These are phyloP conservation scores for Bipolaris gigantea DNA, from an alignment of 2,329 filamentous ascomycete species.

Conservation along the genomic window DNA sequence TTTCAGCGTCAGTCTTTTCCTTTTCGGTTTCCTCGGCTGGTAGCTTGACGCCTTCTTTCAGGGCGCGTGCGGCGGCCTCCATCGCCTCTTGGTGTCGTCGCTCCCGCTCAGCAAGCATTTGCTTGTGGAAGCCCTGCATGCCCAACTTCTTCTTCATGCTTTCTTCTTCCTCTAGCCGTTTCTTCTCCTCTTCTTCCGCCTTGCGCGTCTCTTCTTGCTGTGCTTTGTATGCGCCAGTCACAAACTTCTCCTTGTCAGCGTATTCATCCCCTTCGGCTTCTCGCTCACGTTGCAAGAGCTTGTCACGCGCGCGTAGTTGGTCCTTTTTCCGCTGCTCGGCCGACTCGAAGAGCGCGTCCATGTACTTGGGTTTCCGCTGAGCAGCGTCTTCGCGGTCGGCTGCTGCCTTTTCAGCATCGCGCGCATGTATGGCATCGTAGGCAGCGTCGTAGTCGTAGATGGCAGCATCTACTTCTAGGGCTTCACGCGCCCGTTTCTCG, in stretches of 20 bases:
- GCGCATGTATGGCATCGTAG: slow-evolving; percentile 72
- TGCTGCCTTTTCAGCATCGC: slow-evolving; percentile 58
- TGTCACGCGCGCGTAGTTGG: slow-evolving; percentile 76
- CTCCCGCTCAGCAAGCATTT: slow-evolving; percentile 71
- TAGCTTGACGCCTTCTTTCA: slow-evolving; percentile 38
- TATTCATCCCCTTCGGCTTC: slow-evolving; percentile 81
- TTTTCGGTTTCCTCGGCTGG: slow-evolving; percentile 38
- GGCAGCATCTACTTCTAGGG: slow-evolving; percentile 67
- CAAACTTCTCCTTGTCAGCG: slow-evolving; percentile 82
- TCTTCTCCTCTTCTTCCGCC: slow-evolving; percentile 71
- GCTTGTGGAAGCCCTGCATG: slow-evolving; percentile 78
- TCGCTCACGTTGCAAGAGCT: slow-evolving; percentile 74
- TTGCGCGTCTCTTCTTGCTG: slow-evolving; percentile 75
- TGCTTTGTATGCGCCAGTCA: slow-evolving; percentile 78
- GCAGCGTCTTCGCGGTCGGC: slow-evolving; percentile 57
- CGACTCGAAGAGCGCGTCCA: slow-evolving; percentile 71
- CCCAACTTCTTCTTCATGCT: slow-evolving; percentile 67
- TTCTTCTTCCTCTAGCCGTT: slow-evolving; percentile 65
- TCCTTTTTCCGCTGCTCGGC: slow-evolving; percentile 78
- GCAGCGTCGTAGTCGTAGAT: slow-evolving; percentile 86
- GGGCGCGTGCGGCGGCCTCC: slow-evolving; percentile 60
- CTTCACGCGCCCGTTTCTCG: slow-evolving; percentile 65
- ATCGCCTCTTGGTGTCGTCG: slow-evolving; percentile 69
- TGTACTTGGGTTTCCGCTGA: slow-evolving; percentile 74
- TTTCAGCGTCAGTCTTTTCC: slow-evolving; percentile 59